Evolutionary conservation across 1,284 basidiomycete species (phyloP), one percentile per base, ranked within the genome.

Genomic region (Fomitopsis betulina): DNA sequence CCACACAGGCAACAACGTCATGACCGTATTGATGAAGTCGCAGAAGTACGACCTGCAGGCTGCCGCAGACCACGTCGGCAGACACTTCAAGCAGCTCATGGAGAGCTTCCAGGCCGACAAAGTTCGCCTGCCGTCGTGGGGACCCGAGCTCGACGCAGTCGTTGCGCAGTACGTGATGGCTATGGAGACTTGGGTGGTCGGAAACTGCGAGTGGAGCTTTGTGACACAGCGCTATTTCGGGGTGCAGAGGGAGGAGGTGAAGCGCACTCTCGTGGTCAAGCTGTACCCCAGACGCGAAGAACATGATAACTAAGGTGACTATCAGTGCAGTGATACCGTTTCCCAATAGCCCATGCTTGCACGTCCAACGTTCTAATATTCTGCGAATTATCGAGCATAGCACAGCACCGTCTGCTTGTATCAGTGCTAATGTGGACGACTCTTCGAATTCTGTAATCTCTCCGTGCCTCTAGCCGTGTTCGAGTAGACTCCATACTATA

Each of bases 1-100:
- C n/a, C 81, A 82, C 58, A 78, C 75, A 19, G 81, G 81, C 51
- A 86, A 86, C 67, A 89, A 89, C 65, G 76, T 87, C 62, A 75
- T 89, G 47, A 85, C 85, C 3, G 84, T 89, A 33, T 77, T 86
- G 54, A 86, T 87, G 83, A 74, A 80, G 59, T 77, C 80, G 56
- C 77, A 77, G 53, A 65, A 71, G 25, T 69, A 81, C 55, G 72
- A 75, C 58, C 72, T 87, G 21, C 87, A 88, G 69, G 76, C 76
- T n/a, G 81, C 86, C 4, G 75, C 80, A 30, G 81, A 89, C 67
- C 74, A 77, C 62, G 78, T 85, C 62, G 84, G 85, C 13, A 69
- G 68, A 19, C 73, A 82, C 64, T 87, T 79, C 69, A 71, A 76
- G 58, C 69, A 75, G 42, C 73, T 85, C 40, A 78, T 85, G 70